phyloP scores from a whole-genome alignment of 2,329 filamentous ascomycete species.

The Thyridium curvatum region DNA sequence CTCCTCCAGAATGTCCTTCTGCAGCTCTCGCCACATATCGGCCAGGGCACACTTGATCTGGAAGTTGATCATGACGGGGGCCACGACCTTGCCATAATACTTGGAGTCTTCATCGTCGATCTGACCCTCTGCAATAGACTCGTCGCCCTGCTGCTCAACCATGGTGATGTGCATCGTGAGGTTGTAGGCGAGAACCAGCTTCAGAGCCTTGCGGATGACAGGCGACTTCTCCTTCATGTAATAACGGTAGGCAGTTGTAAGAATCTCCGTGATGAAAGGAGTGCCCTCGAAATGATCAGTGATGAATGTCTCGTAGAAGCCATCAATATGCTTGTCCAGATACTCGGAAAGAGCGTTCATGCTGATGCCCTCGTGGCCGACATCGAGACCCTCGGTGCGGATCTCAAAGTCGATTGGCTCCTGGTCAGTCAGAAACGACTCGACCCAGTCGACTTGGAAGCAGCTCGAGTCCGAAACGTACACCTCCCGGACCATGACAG shows the following conservation, averaged over 20 bases:
- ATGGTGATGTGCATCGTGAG: slow-evolving; percentile 91
- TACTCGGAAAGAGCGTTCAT: slow-evolving; percentile 80
- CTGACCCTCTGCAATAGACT: slow-evolving; percentile 71
- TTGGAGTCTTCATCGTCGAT: slow-evolving; percentile 83
- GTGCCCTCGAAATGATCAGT: slow-evolving; percentile 96
- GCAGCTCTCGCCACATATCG: slow-evolving; percentile 96
- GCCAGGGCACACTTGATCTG: slow-evolving; percentile 97
- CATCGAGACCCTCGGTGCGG: slow-evolving; percentile 81
- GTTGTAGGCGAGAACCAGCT: slow-evolving; percentile 93
- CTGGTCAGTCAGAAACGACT: slow-evolving; percentile 62
- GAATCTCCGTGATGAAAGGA: slow-evolving; percentile 88
- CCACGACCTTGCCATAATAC: slow-evolving; percentile 83
- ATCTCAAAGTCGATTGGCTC: slow-evolving; percentile 78
- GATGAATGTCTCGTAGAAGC: slow-evolving; percentile 86
- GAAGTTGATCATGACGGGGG: slow-evolving; percentile 99
- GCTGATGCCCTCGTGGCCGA: slow-evolving; percentile 83
- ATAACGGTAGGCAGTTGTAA: slow-evolving; percentile 93
- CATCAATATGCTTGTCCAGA: slow-evolving; percentile 89
- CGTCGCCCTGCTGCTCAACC: slow-evolving; percentile 81
- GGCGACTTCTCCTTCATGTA: slow-evolving; percentile 83
- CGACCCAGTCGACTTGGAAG: slow-evolving; percentile 91
- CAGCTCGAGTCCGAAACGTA: slow-evolving; percentile 88
- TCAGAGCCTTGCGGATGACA: slow-evolving; percentile 90
- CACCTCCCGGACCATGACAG: slow-evolving; percentile 89
- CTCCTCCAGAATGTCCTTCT: slow-evolving; percentile 94